Conservation (phyloP, 1,139 yeast genomes). For the Williopsis jadinii region DNA sequence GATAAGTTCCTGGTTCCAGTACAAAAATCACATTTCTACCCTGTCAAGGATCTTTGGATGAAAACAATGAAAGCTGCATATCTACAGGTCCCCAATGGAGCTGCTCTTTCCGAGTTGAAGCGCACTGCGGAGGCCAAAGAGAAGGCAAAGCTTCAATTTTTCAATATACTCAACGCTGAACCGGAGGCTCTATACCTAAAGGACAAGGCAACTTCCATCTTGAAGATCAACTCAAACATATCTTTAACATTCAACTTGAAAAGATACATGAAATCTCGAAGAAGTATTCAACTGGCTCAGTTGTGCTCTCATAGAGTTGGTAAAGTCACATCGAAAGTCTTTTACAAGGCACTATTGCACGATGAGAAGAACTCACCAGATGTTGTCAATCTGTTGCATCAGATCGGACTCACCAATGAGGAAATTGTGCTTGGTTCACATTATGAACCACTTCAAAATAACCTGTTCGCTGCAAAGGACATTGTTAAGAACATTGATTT, state of each 20-base stretch:
- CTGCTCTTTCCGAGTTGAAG: conserved; percentile 55
- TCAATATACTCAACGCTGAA: conserved; percentile 30
- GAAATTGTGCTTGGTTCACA: conserved; percentile 20
- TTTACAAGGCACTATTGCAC: conserved; percentile 46
- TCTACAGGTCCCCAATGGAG: conserved; percentile 41
- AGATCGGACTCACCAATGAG: conserved; percentile 32
- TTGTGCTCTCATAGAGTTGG: conserved; percentile 71
- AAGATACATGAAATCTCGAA: conserved; percentile 58
- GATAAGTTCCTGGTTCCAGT: conserved; percentile 59
- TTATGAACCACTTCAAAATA: conserved; percentile 27
- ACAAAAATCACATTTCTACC: conserved; percentile 31
- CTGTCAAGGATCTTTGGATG: conserved; percentile 50
- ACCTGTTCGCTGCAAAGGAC: conserved; percentile 45
- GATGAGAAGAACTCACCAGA: conserved; percentile 53
- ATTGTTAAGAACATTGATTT: conserved; percentile 38
- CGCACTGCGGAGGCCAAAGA: conserved; percentile 60
- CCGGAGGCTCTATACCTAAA: conserved; percentile 29
- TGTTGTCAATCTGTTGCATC: conserved; percentile 27
- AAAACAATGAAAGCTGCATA: conserved; percentile 46
- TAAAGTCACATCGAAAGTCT: conserved; percentile 55
- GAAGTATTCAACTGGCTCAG: conserved; percentile 57
- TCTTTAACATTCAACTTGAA: conserved; percentile 59
- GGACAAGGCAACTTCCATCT: conserved; percentile 28
- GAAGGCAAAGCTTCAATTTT: conserved; percentile 42
- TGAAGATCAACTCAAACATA: conserved; percentile 39